Evolutionary conservation across 2,329 filamentous ascomycete genomes (phyloP), one percentile per base, ranked within the genome.

Genomic region (Cercospora sp.): DNA sequence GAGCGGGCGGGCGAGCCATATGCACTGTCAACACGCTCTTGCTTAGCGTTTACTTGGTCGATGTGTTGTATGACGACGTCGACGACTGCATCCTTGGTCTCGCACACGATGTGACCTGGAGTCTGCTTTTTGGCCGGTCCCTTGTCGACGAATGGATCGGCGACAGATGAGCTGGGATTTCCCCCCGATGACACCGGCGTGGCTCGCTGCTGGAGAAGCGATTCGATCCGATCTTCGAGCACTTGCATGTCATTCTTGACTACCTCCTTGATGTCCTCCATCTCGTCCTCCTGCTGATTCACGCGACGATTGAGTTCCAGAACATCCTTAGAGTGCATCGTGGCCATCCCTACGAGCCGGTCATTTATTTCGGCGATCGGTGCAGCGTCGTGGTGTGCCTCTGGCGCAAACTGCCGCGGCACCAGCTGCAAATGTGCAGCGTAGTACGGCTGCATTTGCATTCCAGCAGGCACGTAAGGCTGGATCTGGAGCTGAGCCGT

Each of bases 201-300:
- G 3, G 37, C 37, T n/a, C 3, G 37, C 16, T 43, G 37, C 37
- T 43, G 2, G 3, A 43, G 1, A 3, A 43, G 5, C 1, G 49
- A 6, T 2, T 67, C 24, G 40, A 66, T 32, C 12, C 49, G 64
- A 43, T 32, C n/a, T 59, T 72, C 63, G 21, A 73, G 37, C 7
- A 53, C 34, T 3, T 45, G 69, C 5, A 74, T 16, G 30, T 74
- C 73, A 10, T 57, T 62, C 16, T 40, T 10, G 13, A 68, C 53
- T 1, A 18, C 28, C 43, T 66, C 28, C 13, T 68, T 67, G 3
- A 70, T 61, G 1, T 64, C 28, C 18, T 65, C 63, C 51, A 70
- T 49, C 26, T 68, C 68, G 30, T 63, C 32, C 1, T 53, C 49
- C 26, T 63, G 69, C 30, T 66, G 10, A 7, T 68, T 61, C 2